These are phyloP conservation scores for Gillenia trifoliata DNA, from an alignment of 306 rosid genomes.

Conservation along the genomic window DNA sequence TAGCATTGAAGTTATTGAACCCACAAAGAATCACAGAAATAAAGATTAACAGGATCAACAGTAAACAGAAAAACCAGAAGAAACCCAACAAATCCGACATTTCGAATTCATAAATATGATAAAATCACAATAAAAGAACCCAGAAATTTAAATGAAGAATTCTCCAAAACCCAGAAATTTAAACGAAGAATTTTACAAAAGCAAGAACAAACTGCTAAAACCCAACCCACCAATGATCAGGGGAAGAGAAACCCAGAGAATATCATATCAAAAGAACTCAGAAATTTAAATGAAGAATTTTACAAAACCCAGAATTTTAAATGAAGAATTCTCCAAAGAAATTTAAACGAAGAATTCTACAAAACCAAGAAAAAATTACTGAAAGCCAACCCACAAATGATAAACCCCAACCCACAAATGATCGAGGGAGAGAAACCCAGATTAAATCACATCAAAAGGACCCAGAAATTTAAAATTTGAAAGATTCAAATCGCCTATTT, in stretches of 20 bases:
- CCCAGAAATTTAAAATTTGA: too few relatives aligned
- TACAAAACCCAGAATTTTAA: neutral
- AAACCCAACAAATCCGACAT: neutral
- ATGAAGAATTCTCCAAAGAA: neutral
- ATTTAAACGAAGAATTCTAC: too few relatives aligned
- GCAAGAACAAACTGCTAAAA: neutral
- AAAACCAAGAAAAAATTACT: neutral
- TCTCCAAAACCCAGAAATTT: neutral
- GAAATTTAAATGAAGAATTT: too few relatives aligned
- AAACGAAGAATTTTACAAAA: neutral
- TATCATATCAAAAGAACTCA: too few relatives aligned
- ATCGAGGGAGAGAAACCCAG: neutral
- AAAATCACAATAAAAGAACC: neutral
- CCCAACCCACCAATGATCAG: neutral
- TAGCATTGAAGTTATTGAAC: neutral
- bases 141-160: too few relatives aligned
- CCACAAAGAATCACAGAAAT: neutral
- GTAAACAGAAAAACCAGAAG: neutral
- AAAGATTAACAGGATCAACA: neutral
- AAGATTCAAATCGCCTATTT: neutral
- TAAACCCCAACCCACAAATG: too few relatives aligned
- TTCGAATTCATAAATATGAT: neutral
- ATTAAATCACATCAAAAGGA: neutral
- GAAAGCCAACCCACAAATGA: neutral
- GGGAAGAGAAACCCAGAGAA: neutral